Evolutionary conservation across 352 stramenopile genomes (phyloP).

Genomic region (Nothophytophthora sp.): DNA sequence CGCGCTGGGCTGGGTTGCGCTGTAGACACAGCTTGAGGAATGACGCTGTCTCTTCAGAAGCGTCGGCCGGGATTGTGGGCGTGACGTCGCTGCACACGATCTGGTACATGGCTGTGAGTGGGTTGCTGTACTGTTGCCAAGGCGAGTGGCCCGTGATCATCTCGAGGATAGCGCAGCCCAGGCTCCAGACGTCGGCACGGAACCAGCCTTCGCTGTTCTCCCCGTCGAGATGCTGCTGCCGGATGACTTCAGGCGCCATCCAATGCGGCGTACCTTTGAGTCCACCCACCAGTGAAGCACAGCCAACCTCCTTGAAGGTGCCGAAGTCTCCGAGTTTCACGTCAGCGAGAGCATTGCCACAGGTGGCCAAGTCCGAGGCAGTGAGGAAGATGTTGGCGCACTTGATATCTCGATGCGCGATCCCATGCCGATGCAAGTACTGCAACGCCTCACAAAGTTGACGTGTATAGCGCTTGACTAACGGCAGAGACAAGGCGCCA

Average conservation of each 20-base stretch:
- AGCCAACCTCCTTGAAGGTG: constrained; percentile 72
- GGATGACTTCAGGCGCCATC: constrained; percentile 93
- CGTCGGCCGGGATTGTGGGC: constrained; percentile 56
- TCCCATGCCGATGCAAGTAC: constrained; percentile 86
- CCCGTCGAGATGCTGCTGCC: constrained; percentile 9
- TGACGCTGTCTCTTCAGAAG: constrained; percentile 52
- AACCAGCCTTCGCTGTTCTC: constrained; percentile 69
- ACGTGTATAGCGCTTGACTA: constrained; percentile 63
- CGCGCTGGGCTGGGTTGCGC: constrained; percentile 70
- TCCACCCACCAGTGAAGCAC: constrained; percentile 64
- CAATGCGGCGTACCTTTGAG: constrained; percentile 91
- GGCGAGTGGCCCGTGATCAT: constrained; percentile 93
- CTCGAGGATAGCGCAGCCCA: constrained; percentile 92
- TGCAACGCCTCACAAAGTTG: constrained; percentile 84
- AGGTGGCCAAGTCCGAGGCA: not conserved
- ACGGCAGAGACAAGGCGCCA: constrained; percentile 42
- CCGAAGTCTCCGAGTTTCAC: constrained; percentile 86
- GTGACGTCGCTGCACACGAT: constrained; percentile 79
- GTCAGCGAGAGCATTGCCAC: constrained; percentile 10
- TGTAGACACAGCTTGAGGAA: constrained; percentile 72
- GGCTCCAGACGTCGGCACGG: constrained; percentile 92
- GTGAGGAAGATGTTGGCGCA: constrained; percentile 84
- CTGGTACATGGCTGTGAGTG: constrained; percentile 91
- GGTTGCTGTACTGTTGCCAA: constrained; percentile 89
- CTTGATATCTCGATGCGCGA: constrained; percentile 90